These are phyloP conservation scores for Bacidia gigantensis DNA, from an alignment of 495 filamentous ascomycete genomes.

Conservation along the genomic window DNA sequence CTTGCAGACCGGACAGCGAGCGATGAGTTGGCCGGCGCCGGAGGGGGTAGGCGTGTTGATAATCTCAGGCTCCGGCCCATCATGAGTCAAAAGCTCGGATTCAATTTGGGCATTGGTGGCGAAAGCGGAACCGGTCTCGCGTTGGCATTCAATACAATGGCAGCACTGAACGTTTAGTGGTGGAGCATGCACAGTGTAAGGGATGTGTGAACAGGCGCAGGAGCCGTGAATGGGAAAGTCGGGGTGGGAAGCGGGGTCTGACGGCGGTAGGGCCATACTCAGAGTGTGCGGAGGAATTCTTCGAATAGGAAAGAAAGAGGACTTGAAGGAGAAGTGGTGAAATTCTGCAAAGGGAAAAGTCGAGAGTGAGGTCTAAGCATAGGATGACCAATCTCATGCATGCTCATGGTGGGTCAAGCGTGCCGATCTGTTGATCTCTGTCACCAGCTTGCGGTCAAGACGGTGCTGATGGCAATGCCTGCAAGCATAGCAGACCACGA, in stretches of 20 bases:
- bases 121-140: conserved; percentile 25
- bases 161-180: conserved; percentile 10
- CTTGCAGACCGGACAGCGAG: background rate
- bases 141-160: conserved; percentile 26
- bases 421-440: too few relatives aligned
- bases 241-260: background rate
- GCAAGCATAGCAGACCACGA: too few relatives aligned
- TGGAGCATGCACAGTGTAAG: background rate
- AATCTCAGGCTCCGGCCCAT: background rate
- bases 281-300: too few relatives aligned
- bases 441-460: too few relatives aligned
- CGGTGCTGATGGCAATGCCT: too few relatives aligned
- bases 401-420: too few relatives aligned
- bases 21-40: background rate
- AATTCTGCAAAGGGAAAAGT: too few relatives aligned
- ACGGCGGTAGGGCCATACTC: too few relatives aligned
- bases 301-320: too few relatives aligned
- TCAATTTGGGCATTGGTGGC: conserved; percentile 13
- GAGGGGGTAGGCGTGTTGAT: background rate
- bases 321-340: too few relatives aligned
- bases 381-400: too few relatives aligned
- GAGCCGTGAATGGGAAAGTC: background rate
- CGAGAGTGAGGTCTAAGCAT: too few relatives aligned
- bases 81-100: background rate
- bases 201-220: background rate